A percentile compares a stretch with the other conserved stretches of the same genome.
Evolutionary conservation across 306 rosid genomes (phyloP).

Genomic region (Canavalia ensiformis): DNA sequence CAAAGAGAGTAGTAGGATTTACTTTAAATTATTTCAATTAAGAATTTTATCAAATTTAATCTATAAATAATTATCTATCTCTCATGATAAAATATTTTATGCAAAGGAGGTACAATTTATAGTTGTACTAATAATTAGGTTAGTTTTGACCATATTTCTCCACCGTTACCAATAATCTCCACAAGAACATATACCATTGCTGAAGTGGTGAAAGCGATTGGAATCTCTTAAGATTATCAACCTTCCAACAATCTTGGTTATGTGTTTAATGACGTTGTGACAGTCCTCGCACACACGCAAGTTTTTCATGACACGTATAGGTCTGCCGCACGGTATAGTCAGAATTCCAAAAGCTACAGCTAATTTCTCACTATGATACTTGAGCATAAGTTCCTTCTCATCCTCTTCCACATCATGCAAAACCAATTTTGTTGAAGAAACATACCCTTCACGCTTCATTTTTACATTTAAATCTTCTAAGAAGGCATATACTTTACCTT

Average conservation of each 20-base stretch:
- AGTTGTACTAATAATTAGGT: not conserved
- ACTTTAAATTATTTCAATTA: slow-evolving; percentile 2
- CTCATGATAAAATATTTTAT: not conserved
- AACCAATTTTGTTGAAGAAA: slow-evolving; percentile 76
- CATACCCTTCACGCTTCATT: slow-evolving; percentile 76
- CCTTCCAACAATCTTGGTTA: slow-evolving; percentile 80
- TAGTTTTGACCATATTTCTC: slow-evolving; percentile 28
- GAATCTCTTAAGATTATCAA: slow-evolving; percentile 78
- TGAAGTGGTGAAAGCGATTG: slow-evolving; percentile 83
- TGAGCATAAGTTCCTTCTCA: slow-evolving; percentile 81
- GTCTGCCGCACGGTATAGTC: slow-evolving; percentile 76
- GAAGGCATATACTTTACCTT: slow-evolving; percentile 66
- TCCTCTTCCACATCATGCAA: slow-evolving; percentile 89
- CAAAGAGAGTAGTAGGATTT: not conserved
- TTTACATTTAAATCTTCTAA: slow-evolving; percentile 71
- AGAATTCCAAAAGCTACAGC: slow-evolving; percentile 89
- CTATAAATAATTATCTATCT: not conserved
- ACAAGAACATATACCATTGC: slow-evolving; percentile 74
- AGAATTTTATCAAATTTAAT: not conserved
- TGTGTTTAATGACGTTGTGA: slow-evolving; percentile 80
- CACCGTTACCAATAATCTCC: slow-evolving; percentile 79
- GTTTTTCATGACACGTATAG: slow-evolving; percentile 82
- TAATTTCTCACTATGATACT: slow-evolving; percentile 84
- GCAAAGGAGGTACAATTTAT: slow-evolving; percentile 31
- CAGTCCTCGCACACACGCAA: slow-evolving; percentile 86